Base-by-base conservation (phyloP, 352 stramenopile genomes). In the Pythium aristosporum region DNA sequence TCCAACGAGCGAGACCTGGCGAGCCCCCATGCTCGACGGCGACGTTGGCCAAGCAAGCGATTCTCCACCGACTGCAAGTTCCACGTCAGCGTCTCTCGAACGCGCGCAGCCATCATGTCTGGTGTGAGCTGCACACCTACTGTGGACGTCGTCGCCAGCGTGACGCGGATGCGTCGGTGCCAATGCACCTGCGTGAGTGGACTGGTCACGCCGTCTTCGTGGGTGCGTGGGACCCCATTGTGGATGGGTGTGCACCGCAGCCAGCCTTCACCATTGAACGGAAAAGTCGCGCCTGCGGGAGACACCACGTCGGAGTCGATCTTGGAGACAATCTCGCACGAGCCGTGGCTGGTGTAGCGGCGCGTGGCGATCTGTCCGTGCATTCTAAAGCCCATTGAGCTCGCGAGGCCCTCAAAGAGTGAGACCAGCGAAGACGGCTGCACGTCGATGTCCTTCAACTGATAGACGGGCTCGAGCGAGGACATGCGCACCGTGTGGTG, bases 21-120 rank as follows among this genome's bases (percentile, higher is more conserved):
- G 13, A 30, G 44, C 49, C 30, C 49, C 15, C 12, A 21, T 0
- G 28, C 10, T 5, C 7, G 32, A 2, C 44, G n/a, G 23, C 32
- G 56, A 10, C 46, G 36, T 16, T 44, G 44, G 10, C 21, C 23
- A n/a, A 63, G 15, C 30, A 63, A 21, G 8, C 44, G n/a, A 32
- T 63, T 63, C 56, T 63, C 56, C 3, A 63, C 32, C 16, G 56
- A 23, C 28, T 63, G 56, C n/a, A 56, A 30, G 44, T 63, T 63
- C 43, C 43, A 63, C 32, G 13, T 12, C 6, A 55, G 30, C 10
- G 28, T 63, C 28, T 56, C 11, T n/a, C 42, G 37, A 5, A 49
- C 46, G 5, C 56, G 56, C 13, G n/a, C 28, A 8, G 44, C 34
- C 8, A 63, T 32, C 12, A 21, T 12, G 11, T 51, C 43, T 18